Base-by-base conservation (phyloP, 176 grass and related monocot species). In the Eleusine indica region DNA sequence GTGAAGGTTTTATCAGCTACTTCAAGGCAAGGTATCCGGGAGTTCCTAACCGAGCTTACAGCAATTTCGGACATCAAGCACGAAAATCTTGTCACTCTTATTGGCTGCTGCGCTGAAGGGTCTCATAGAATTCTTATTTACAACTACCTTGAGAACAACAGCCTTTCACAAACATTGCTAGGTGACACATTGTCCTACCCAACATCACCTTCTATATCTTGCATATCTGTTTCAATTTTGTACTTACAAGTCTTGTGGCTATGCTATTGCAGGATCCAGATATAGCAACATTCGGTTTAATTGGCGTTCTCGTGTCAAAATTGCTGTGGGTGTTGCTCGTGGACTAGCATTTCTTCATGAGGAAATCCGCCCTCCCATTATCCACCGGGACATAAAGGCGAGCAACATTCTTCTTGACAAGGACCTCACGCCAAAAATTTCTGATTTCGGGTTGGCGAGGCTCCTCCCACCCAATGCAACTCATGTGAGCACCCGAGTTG, bases 371-470 rank as follows among this genome's bases (percentile, higher is more conserved):
- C 86, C 91, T 41, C 90, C 44, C 16, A 94, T 97, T 84, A 88
- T 97, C 70, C 95, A 97, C 78, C 70, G 95, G n/a, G 95, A 97
- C 83, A 97, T 97, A 29, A 97, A 97, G 73, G 95, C 95, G 3
- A 97, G 95, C 84, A 97, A 97, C 82, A 97, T 97, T 89, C 90
- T 97, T 89, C 90, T 97, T 7, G 95, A 92, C 82, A 87, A 46
- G 46, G 90, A 94, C 75, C 90, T 97, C 19, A 88, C 88, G 1
- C 90, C 95, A 0, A 97, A 91, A 78, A 94, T 97, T 66, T 97
- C 92, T 30, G 92, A 97, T 88, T 97, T 97, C 2, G 95, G 95
- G 44, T 84, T 97, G 74, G 95, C 95, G 22, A 94, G 75, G 71
- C 88, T 97, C 57, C 89, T 87, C 51, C 90, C 92, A 63, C 78